Percentiles rank a stretch among this genome's conserved stretches.
Conservation (phyloP, 192 early-diverging fungal species). For the Backusella tarrabulga region DNA sequence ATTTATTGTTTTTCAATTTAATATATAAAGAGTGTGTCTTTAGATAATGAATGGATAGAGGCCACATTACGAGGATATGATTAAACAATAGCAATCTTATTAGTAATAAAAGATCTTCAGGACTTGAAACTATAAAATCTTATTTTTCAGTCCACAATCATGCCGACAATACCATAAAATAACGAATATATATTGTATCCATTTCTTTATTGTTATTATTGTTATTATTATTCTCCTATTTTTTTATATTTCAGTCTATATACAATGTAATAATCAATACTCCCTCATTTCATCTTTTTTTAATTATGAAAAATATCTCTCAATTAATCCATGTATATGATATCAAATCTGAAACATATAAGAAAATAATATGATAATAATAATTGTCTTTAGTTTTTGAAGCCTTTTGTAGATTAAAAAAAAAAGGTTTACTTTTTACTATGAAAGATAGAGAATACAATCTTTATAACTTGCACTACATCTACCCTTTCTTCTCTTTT, state of each 20-base stretch:
- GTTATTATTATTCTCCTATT: not conserved
- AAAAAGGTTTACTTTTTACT: too few relatives aligned
- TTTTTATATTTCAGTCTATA: not conserved
- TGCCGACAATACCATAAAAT: not conserved
- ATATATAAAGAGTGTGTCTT: too few relatives aligned
- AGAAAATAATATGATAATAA: not conserved
- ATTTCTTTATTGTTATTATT: not conserved
- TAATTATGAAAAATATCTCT: too few relatives aligned
- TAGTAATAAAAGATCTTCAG: not conserved
- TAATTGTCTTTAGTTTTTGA: too few relatives aligned
- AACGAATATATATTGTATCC: not conserved
- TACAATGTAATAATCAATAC: too few relatives aligned
- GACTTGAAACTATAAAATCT: not conserved
- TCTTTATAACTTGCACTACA: too few relatives aligned
- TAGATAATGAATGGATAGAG: not conserved
- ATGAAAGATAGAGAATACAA: too few relatives aligned
- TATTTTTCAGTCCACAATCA: not conserved
- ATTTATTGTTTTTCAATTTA: not conserved
- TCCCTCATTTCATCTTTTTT: too few relatives aligned
- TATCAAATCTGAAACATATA: not conserved
- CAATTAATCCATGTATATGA: not conserved
- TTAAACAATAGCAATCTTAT: not conserved
- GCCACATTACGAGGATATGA: too few relatives aligned
- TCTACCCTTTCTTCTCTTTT: too few relatives aligned
- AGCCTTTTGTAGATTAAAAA: too few relatives aligned